Base-by-base conservation (phyloP, 768 basidiomycete species). In the Suillus tomentosus region DNA sequence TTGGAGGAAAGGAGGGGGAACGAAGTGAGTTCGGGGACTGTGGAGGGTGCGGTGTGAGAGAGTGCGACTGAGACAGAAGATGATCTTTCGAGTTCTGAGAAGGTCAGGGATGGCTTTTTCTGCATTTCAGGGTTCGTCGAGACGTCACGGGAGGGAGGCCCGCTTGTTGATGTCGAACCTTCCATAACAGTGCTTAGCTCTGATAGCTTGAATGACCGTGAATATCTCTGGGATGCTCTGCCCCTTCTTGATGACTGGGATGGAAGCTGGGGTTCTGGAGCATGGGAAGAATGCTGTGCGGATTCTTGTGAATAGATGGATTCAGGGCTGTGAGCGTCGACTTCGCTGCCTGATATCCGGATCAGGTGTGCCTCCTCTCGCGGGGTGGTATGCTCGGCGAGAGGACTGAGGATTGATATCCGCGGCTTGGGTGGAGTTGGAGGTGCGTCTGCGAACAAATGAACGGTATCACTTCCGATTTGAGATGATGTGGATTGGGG, bases 261-360 rank as follows among this genome's bases (percentile, higher is more conserved):
- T 40, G 45, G 51, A 13, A 56, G 50, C 24, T 40, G 64, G 48
- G 56, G 45, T 2, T 61, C 64, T 24, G 66, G 45, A 2, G 53
- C 51, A 61, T 66, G 36, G 11, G 54, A 62, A 2, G 27, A 17
- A 4, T 66, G 1, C 1, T 61, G 43, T 14, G 71, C 73, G 48
- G 74, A 74, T 6, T 17, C 39, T 60, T 74, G 73, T 4, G 74
- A 74, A 56, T 74, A 74, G 7, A 54, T 15, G 0, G 74, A 76
- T 11, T 43, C 64, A 0, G 61, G n/a, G n/a, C 43, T 65, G 1
- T 39, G 5, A 15, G 36, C 14, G 14, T 64, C 51, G 22, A 11
- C 60, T 2, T 34, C 62, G 63, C 53, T 27, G 3, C 31, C 2
- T 24, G 37, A 36, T 24, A 3, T 37, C 14, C 8, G 55, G 2